Percentiles rank a stretch among this genome's conserved stretches.
Conservation (phyloP, 176 grass and related monocot species). For the Lolium rigidum region DNA sequence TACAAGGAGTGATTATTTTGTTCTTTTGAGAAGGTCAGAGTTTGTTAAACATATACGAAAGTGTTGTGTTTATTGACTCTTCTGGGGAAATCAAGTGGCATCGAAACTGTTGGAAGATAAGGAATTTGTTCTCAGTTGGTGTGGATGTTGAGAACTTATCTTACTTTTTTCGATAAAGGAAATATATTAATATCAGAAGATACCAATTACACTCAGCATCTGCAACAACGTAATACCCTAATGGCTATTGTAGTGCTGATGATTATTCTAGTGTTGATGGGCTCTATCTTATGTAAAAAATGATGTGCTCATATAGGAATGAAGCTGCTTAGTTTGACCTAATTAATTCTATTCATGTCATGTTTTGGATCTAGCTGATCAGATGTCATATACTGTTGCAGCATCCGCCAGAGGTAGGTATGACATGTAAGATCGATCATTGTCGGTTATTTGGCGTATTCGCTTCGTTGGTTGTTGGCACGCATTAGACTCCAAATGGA, state of each 20-base stretch:
- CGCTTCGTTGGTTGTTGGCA: background rate
- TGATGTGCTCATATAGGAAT: background rate
- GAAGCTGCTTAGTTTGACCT: too few relatives aligned
- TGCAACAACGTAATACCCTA: too few relatives aligned
- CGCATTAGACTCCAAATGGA: background rate
- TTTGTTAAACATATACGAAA: background rate
- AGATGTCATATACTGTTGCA: too few relatives aligned
- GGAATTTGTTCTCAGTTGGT: background rate
- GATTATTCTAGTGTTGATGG: background rate
- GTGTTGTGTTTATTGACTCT: too few relatives aligned
- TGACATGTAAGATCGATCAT: too few relatives aligned
- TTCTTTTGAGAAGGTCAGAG: background rate
- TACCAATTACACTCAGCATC: too few relatives aligned
- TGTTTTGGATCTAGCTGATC: background rate
- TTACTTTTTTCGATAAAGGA: background rate
- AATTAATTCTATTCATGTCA: too few relatives aligned
- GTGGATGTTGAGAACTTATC: background rate
- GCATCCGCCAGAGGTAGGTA: too few relatives aligned
- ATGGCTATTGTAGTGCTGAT: too few relatives aligned
- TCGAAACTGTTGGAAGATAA: background rate
- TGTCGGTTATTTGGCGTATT: too few relatives aligned
- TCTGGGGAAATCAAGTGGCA: background rate
- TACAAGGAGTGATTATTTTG: background rate
- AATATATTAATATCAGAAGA: too few relatives aligned
- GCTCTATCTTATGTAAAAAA: background rate